These are phyloP conservation scores for Fagopyrum tataricum DNA, from an alignment of 148 eudicot species.

Conservation along the genomic window DNA sequence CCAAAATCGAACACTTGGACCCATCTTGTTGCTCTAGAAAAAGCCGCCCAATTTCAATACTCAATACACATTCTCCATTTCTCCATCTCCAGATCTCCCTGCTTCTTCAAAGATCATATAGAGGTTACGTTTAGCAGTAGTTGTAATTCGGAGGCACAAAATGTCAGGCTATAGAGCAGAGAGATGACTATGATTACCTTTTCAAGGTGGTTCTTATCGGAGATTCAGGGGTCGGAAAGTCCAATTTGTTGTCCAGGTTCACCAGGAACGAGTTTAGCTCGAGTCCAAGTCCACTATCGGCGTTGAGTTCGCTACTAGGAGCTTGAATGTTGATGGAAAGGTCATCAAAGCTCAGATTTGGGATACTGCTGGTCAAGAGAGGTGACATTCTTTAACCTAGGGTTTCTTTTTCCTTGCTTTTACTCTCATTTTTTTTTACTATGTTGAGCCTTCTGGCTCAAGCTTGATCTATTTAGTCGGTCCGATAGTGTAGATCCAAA, in stretches of 20 bases:
- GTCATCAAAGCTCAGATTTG: constrained; percentile 43
- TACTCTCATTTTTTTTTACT: background rate
- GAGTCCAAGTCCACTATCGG: constrained; percentile 40
- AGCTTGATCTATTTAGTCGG: background rate
- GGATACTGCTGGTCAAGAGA: constrained; percentile 46
- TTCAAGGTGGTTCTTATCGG: constrained; percentile 36
- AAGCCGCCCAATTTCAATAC: constrained; percentile 8
- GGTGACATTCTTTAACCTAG: constrained; percentile 16
- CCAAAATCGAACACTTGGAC: constrained; percentile 4
- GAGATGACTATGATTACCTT: constrained; percentile 34
- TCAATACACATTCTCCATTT: background rate
- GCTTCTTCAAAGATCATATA: background rate
- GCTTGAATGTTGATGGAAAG: constrained; percentile 33
- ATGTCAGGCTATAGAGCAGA: constrained; percentile 37
- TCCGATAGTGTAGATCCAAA: background rate
- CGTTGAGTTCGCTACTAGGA: constrained; percentile 37
- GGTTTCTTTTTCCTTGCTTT: constrained; percentile 9
- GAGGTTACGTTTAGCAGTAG: background rate
- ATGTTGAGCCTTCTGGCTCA: background rate
- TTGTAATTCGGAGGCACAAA: background rate
- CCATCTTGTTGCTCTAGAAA: constrained; percentile 4
- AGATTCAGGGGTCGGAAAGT: constrained; percentile 40
- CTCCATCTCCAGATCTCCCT: constrained; percentile 9
- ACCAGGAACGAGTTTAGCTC: constrained; percentile 33
- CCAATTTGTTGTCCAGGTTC: constrained; percentile 34